Percentiles rank a stretch among this genome's conserved stretches.
Evolutionary conservation across 2,329 filamentous ascomycete genomes (phyloP).

Genomic region (Xylariaceae sp.): DNA sequence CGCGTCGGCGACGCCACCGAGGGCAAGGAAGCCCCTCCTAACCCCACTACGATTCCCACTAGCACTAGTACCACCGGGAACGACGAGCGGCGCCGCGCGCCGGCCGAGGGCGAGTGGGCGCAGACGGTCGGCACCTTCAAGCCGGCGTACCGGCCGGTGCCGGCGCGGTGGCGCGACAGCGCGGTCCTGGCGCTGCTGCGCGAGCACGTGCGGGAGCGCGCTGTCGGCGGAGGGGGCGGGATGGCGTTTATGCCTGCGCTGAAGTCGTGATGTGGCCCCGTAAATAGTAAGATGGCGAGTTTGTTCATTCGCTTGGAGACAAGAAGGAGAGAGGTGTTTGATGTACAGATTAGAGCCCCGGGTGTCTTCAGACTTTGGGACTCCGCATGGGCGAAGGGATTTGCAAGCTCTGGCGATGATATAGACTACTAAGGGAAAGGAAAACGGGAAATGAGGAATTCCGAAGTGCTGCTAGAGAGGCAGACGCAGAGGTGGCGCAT

Average conservation of each 20-base stretch:
- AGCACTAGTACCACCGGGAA: too few species aligned
- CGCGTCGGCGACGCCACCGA: constrained; percentile 31
- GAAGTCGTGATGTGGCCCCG: constrained; percentile 13
- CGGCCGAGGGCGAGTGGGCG: constrained; percentile 80
- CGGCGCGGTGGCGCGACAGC: constrained; percentile 80
- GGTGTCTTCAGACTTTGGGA: too few species aligned
- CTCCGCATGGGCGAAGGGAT: too few species aligned
- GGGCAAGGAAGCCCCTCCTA: constrained; percentile 31
- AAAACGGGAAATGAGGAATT: not conserved
- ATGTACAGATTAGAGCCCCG: too few species aligned
- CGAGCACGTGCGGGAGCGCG: constrained; percentile 74
- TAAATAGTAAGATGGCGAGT: not conserved
- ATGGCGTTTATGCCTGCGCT: constrained; percentile 63
- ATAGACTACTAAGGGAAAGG: not conserved
- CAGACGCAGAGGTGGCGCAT: too few species aligned
- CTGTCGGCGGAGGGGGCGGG: constrained; percentile 51
- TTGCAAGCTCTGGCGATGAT: too few species aligned
- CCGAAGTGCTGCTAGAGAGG: too few species aligned
- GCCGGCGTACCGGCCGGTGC: constrained; percentile 90
- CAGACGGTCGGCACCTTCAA: constrained; percentile 95
- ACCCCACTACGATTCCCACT: constrained; percentile 23
- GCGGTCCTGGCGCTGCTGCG: constrained; percentile 77
- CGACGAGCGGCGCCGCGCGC: constrained; percentile 31
- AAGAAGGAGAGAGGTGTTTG: too few species aligned
- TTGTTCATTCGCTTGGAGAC: too few species aligned